Evolutionary conservation across 164 flowering plant genomes (phyloP).

Genomic region (Paratinospora sagittata): DNA sequence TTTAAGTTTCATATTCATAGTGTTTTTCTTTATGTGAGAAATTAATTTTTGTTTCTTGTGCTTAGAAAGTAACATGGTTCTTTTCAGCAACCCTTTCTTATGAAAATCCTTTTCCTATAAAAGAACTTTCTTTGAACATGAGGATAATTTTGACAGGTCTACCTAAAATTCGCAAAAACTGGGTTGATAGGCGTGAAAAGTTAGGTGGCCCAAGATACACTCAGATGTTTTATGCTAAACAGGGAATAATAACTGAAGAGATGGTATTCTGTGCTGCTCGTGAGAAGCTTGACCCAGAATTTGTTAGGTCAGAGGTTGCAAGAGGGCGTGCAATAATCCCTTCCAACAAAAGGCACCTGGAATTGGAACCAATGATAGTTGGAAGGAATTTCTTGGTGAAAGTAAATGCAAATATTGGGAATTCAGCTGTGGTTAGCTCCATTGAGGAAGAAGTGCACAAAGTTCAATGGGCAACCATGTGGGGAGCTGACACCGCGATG

Average conservation of each 20-base stretch:
- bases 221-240: constrained; percentile 95
- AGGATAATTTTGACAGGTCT: constrained; percentile 46
- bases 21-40: background rate
- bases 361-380: constrained; percentile 95
- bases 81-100: background rate
- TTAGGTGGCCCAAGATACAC: constrained; percentile 78
- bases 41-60: background rate
- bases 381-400: constrained; percentile 97
- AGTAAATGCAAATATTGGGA: constrained; percentile 97
- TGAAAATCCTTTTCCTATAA: background rate
- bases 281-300: constrained; percentile 94
- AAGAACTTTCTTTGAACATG: background rate
- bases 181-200: constrained; percentile 80
- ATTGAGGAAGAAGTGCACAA: constrained; percentile 99
- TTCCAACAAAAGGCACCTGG: constrained; percentile 95
- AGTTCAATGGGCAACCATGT: constrained; percentile 99
- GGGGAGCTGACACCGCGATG: constrained; percentile 99
- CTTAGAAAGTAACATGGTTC: background rate
- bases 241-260: constrained; percentile 95
- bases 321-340: constrained; percentile 98
- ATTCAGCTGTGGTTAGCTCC: constrained; percentile 96
- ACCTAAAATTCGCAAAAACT: constrained; percentile 76
- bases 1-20: no score
- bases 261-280: constrained; percentile 93
- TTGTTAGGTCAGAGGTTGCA: constrained; percentile 95